Base-by-base conservation (phyloP, 768 basidiomycete genomes). In the Pseudohyphozyma bogoriensis region DNA sequence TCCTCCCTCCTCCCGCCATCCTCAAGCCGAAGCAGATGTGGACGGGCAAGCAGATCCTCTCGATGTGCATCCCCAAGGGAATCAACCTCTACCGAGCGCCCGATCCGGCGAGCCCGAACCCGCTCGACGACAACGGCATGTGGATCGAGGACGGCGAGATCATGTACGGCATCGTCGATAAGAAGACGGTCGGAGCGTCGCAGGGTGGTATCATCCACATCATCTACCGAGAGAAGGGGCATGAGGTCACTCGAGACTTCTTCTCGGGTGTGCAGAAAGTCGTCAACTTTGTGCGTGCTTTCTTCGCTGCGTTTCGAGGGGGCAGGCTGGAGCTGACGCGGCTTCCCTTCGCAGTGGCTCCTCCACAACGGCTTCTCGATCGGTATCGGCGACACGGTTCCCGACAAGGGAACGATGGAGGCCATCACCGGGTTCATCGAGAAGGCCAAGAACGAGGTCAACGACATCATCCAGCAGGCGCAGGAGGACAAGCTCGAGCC, bases 331-430 rank as follows among this genome's bases (percentile, higher is more conserved):
- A n/a, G n/a, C n/a, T n/a, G n/a, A n/a, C n/a, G n/a, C n/a, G n/a
- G n/a, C n/a, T n/a, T n/a, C n/a, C n/a, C n/a, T n/a, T n/a, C n/a
- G n/a, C n/a, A n/a, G 18, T 99, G 93, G 93, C 80, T 97, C 10
- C 89, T 97, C 78, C 95, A 99, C 76, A 92, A 92, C 63, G 93
- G 95, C 39, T 99, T 97, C 80, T 90, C 88, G 68, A 97, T 97
- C 70, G 95, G 95, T 58, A 99, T 99, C 64, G 95, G 93, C 40
- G 95, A 97, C 74, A 97, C 95, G 4, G 91, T 99, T 56, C 93
- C 93, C 31, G 93, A 93, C 70, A 79, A 80, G 56, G 80, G 78
- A 35, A 93, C 90, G 40, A 96, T 96, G 92, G 78, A 77, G 15
- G 82, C 79, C 68, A 95, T 99, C 72, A 87, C 85, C 1, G 75